Percentiles rank a stretch among this genome's conserved stretches.
phyloP scores from a whole-genome alignment of 129 eudicot genomes.

The Heracleum sosnowskyi region DNA sequence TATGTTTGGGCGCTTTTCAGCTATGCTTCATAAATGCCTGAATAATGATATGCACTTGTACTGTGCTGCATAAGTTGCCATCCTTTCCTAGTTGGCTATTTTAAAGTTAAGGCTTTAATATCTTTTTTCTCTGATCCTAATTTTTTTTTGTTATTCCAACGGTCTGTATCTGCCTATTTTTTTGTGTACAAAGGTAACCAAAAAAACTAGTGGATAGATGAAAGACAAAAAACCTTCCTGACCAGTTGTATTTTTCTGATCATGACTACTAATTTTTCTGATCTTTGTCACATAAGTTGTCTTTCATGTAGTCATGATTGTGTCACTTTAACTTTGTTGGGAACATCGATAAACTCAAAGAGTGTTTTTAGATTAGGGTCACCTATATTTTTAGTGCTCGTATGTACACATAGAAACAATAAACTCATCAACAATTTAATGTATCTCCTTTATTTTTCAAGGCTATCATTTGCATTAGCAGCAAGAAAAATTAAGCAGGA shows the following conservation, averaged over 20 bases:
- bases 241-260: too few relatives aligned
- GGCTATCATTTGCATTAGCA: constrained; percentile 92
- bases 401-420: background rate
- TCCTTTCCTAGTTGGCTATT: background rate
- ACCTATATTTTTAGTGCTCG: background rate
- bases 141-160: background rate
- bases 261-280: too few relatives aligned
- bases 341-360: background rate
- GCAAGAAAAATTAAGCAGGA: constrained; percentile 69
- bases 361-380: background rate
- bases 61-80: background rate
- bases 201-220: too few relatives aligned
- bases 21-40: background rate
- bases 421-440: background rate
- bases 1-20: background rate
- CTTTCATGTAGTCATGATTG: background rate
- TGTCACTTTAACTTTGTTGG: background rate
- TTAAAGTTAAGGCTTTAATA: background rate
- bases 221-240: too few relatives aligned
- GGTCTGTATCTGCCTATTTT: background rate
- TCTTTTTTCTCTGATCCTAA: too few relatives aligned
- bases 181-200: background rate
- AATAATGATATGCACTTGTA: background rate
- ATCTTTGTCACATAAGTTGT: too few relatives aligned
- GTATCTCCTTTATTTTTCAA: constrained; percentile 17